A percentile compares a stretch with the other conserved stretches of the same genome.
phyloP scores from a whole-genome alignment of 2,329 filamentous ascomycete genomes.

The Clonostachys rhizophaga region DNA sequence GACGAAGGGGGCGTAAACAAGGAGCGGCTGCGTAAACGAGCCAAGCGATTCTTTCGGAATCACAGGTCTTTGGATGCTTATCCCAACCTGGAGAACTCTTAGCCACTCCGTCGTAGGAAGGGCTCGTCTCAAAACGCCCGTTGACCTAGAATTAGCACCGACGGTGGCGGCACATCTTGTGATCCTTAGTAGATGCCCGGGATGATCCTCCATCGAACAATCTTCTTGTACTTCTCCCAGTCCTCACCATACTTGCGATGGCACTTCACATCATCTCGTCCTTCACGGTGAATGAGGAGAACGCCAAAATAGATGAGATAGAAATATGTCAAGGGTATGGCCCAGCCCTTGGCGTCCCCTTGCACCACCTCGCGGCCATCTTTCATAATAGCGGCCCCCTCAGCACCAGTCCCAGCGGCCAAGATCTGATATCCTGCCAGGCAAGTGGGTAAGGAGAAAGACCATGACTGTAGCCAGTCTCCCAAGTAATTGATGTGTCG shows the following conservation, averaged over 20 bases:
- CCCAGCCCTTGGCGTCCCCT: conserved; percentile 74
- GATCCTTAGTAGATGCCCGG: conserved; percentile 72
- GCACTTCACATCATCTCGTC: conserved; percentile 88
- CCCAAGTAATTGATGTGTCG: conserved; percentile 95
- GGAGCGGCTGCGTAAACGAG: no score
- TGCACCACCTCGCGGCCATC: conserved; percentile 64
- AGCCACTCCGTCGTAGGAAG: no score
- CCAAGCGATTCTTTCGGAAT: no score
- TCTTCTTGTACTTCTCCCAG: conserved; percentile 83
- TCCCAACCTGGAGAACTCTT: no score
- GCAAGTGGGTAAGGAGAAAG: conserved; percentile 82
- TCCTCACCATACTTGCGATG: conserved; percentile 85
- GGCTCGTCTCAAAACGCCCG: no score
- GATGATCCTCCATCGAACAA: conserved; percentile 77
- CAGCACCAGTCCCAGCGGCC: conserved; percentile 42
- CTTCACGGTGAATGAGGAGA: conserved; percentile 79
- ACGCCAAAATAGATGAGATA: conserved; percentile 90
- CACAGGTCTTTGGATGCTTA: no score
- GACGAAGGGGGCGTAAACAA: no score
- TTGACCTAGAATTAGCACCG: no score
- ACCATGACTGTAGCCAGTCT: conserved; percentile 92
- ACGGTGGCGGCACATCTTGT: no score
- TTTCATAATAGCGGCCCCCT: conserved; percentile 49
- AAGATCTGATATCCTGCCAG: conserved; percentile 76
- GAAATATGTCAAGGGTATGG: conserved; percentile 88